phyloP scores from a whole-genome alignment of 805 yeast genomes.

The Saturnispora bothae region DNA sequence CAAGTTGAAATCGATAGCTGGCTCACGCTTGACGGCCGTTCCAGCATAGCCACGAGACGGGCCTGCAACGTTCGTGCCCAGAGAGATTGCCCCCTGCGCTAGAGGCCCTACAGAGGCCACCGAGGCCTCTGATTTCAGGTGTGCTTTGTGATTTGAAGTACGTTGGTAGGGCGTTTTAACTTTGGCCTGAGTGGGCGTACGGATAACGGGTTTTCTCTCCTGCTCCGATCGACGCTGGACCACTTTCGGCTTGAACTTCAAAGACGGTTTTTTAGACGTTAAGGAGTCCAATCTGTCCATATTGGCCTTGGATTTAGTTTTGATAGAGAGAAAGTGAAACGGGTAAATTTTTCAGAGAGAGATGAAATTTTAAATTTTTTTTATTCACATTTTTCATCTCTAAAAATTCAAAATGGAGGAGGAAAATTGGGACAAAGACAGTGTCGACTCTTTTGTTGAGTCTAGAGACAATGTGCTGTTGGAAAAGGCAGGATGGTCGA shows the following conservation, averaged over 20 bases:
- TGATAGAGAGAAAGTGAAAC: not conserved
- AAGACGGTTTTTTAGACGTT: slow-evolving; percentile 33
- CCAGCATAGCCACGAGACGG: too few species aligned
- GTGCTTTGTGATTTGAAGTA: too few species aligned
- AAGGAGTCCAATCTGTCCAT: slow-evolving; percentile 27
- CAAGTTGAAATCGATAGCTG: not conserved
- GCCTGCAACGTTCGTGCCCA: slow-evolving; percentile 29
- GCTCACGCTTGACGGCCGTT: slow-evolving; percentile 1
- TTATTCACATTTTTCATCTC: not conserved
- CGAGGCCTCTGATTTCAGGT: slow-evolving; percentile 23
- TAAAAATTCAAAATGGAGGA: slow-evolving; percentile 13
- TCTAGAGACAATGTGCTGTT: slow-evolving; percentile 47
- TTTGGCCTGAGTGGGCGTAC: slow-evolving; percentile 18
- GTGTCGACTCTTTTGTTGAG: slow-evolving; percentile 58
- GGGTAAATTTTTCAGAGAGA: not conserved
- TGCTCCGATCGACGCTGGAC: slow-evolving; percentile 79
- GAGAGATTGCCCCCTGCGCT: slow-evolving; percentile 49
- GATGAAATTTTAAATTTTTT: slow-evolving; percentile 2
- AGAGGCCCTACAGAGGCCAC: slow-evolving; percentile 67
- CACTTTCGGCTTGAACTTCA: slow-evolving; percentile 77
- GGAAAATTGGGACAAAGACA: slow-evolving; percentile 43
- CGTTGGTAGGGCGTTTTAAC: not conserved
- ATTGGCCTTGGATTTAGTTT: not conserved
- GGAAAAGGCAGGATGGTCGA: slow-evolving; percentile 42
- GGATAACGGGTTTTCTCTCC: slow-evolving; percentile 43